A percentile compares a stretch with the other conserved stretches of the same genome.
Evolutionary conservation across 1,284 basidiomycete species (phyloP).

Genomic region (Tilletia indica): DNA sequence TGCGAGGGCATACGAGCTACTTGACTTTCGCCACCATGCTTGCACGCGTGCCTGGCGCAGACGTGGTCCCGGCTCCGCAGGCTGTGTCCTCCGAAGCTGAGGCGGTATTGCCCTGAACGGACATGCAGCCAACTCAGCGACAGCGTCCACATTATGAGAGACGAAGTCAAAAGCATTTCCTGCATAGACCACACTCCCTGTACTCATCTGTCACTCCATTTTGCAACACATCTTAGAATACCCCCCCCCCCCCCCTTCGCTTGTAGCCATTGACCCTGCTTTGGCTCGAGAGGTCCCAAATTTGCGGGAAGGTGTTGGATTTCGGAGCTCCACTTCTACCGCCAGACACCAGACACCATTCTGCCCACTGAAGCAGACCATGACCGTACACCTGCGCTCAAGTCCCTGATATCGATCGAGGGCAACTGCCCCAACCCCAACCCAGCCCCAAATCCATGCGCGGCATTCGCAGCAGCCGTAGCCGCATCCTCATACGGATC

Average conservation of each 20-base stretch:
- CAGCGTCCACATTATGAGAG: too few relatives aligned
- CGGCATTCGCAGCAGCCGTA: neutral
- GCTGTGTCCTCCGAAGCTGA: too few relatives aligned
- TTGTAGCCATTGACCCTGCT: too few relatives aligned
- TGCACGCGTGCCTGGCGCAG: constrained; percentile 27
- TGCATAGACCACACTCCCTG: too few relatives aligned
- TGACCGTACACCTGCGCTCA: neutral
- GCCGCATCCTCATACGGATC: constrained; percentile 12
- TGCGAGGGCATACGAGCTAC: constrained; percentile 54
- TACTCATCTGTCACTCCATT: too few relatives aligned
- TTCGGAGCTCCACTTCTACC: neutral
- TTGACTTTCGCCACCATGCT: constrained; percentile 52
- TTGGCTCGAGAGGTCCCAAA: too few relatives aligned
- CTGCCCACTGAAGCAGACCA: constrained; percentile 5
- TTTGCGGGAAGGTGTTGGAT: too few relatives aligned
- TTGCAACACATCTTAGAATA: too few relatives aligned
- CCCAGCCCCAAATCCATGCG: constrained; percentile 4
- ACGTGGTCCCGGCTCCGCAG: neutral
- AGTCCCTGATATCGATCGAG: neutral
- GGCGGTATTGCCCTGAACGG: too few relatives aligned
- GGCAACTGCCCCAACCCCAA: constrained; percentile 3
- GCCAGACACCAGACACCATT: constrained; percentile 1
- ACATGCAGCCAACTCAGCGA: too few relatives aligned
- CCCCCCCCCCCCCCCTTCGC: too few relatives aligned
- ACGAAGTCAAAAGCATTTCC: too few relatives aligned